Conservation (phyloP, 495 filamentous ascomycete genomes). For the Neurospora africana region DNA sequence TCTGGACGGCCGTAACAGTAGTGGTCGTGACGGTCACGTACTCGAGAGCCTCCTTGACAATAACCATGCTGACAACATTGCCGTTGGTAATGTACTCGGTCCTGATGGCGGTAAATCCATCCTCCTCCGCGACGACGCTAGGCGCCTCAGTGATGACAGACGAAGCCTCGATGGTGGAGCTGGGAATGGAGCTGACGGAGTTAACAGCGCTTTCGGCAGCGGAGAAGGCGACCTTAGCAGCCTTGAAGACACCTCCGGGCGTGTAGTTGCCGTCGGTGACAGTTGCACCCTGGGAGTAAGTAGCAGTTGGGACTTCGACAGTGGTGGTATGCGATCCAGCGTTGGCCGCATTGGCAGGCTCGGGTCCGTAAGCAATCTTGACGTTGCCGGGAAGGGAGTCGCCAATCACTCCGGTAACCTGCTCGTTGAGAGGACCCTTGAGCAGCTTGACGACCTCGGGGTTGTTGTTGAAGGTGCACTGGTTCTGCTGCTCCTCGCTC, state of each 20-base stretch:
- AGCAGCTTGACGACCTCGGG: slow-evolving; percentile 6
- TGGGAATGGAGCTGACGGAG: background rate
- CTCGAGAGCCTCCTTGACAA: slow-evolving; percentile 35
- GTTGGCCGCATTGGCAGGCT: slow-evolving; percentile 18
- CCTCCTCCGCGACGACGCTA: slow-evolving; percentile 8
- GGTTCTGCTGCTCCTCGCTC: slow-evolving; percentile 21
- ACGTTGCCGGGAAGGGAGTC: slow-evolving; percentile 30
- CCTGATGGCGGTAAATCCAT: slow-evolving; percentile 26
- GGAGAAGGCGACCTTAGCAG: background rate
- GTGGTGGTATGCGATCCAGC: slow-evolving; percentile 5
- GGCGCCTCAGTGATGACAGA: slow-evolving; percentile 20
- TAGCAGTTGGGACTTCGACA: slow-evolving; percentile 12
- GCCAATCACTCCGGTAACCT: slow-evolving; percentile 20
- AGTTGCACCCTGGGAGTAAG: slow-evolving; percentile 10
- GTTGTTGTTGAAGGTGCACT: slow-evolving; percentile 23
- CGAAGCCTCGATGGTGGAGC: background rate
- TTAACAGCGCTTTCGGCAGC: background rate
- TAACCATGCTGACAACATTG: slow-evolving; percentile 29
- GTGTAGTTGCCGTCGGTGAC: slow-evolving; percentile 6
- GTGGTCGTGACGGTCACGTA: slow-evolving; percentile 27
- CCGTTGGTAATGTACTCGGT: slow-evolving; percentile 34
- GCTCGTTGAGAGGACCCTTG: slow-evolving; percentile 20
- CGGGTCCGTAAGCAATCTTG: slow-evolving; percentile 25
- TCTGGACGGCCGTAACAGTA: slow-evolving; percentile 7
- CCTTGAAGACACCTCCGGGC: slow-evolving; percentile 21